Conservation (phyloP, 257 asterid genomes). For the Ligustrum vulgare region DNA sequence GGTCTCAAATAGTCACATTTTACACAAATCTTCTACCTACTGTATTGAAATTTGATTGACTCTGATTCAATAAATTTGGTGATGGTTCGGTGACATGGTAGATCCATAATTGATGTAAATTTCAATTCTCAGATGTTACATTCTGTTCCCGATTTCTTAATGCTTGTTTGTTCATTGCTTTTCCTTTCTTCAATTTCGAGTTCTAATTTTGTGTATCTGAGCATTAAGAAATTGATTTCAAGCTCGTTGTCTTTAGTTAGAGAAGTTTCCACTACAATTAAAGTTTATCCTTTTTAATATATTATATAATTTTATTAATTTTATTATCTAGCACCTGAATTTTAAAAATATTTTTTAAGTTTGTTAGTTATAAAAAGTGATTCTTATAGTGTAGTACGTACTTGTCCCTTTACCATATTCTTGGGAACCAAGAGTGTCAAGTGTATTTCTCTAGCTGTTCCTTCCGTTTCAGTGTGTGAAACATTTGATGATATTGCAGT, state of each 20-base stretch:
- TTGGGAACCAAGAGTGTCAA: background rate
- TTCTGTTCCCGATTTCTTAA: background rate
- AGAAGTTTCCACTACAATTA: no score
- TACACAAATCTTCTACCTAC: no score
- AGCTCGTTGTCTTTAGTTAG: no score
- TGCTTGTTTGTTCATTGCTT: background rate
- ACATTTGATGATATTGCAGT: background rate
- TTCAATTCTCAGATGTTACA: conserved; percentile 2
- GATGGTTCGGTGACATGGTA: conserved; percentile 16
- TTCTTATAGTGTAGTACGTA: no score
- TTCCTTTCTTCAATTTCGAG: background rate
- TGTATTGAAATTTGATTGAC: background rate
- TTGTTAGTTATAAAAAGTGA: no score
- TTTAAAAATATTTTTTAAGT: no score
- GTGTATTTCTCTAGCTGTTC: background rate
- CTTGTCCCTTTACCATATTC: background rate
- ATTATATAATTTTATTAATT: no score
- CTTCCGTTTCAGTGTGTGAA: background rate
- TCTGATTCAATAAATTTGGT: conserved; percentile 16
- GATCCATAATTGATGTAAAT: conserved; percentile 25
- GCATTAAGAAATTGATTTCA: background rate
- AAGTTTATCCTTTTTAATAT: no score
- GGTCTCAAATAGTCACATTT: no score
- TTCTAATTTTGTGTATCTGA: background rate
- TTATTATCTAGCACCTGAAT: no score